Base-by-base conservation (phyloP, 495 filamentous ascomycete genomes). In the Cenococcum geophilum region DNA sequence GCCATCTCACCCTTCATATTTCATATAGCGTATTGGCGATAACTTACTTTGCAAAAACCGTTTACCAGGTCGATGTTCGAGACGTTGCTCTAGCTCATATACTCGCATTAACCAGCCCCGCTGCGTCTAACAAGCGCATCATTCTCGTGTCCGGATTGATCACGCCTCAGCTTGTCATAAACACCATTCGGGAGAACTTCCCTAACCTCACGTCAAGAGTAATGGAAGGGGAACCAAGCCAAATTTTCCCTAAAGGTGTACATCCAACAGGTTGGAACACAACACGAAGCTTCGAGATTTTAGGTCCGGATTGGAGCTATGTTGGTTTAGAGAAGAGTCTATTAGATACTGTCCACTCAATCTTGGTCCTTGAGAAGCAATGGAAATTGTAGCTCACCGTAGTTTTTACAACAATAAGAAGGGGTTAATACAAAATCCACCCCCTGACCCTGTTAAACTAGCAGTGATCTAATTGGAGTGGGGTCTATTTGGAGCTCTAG, bases 81-180 rank as follows among this genome's bases (percentile, higher is more conserved):
- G 77, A 75, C 53, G 68, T 77, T 10, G 74, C 75, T 10, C 63
- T 60, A 8, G 71, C 73, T 6, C 77, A 78, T 55, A 62, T 76
- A 49, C 55, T 65, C 18, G 68, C 75, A 0, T 55, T 76, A 5
- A 71, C 60, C 6, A 68, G 60, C 8, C 62, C 71, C 5, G 68
- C 58, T 0, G 68, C 70, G 0, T 59, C 61, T 0, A 73, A 74
- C 50, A 69, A 77, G 36, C 68, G 72, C 11, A 72, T 75, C 57
- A 16, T 73, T n/a, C 65, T 76, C 1, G 75, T 73, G 0, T 61
- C 71, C 14, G 63, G 58, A 10, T 62, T 65, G 1, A 72, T 74
- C 57, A 67, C 70, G 52, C 71, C 70, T 0, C 74, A 76, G 57
- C 63, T 73, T 12, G 71, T 74, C 18, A 69, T 70, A 1, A 70